These are phyloP conservation scores for Sporothrix globosa DNA, from an alignment of 2,329 filamentous ascomycete species.

Conservation along the genomic window DNA sequence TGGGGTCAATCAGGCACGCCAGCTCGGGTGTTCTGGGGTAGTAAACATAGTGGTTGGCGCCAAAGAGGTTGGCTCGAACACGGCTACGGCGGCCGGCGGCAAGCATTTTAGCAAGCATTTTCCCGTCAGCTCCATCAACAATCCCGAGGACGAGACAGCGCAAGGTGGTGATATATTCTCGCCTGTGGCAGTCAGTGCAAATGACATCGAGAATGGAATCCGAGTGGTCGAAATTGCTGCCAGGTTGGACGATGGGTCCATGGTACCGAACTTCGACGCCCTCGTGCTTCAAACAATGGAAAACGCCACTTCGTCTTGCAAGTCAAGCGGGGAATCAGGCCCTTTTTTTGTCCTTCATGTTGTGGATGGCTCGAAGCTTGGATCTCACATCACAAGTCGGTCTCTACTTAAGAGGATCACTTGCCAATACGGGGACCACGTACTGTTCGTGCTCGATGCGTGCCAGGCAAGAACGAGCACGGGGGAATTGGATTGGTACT, in stretches of 20 bases:
- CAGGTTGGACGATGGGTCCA: conserved; percentile 11
- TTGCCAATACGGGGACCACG: conserved; percentile 17
- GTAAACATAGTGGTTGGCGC: conserved; percentile 30
- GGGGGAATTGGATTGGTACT: conserved; percentile 29
- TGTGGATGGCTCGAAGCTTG: conserved; percentile 32
- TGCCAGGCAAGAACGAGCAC: conserved; percentile 29
- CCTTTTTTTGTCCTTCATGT: conserved; percentile 29
- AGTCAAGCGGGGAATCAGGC: background rate
- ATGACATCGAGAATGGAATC: background rate
- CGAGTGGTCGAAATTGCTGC: conserved; percentile 28
- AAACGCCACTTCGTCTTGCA: background rate
- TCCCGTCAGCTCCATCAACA: background rate
- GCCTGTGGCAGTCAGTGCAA: background rate
- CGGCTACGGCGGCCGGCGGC: conserved; percentile 26
- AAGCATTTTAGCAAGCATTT: conserved; percentile 28
- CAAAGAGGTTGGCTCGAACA: conserved; percentile 32
- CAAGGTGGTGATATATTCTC: background rate
- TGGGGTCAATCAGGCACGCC: conserved; percentile 16
- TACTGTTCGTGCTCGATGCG: conserved; percentile 30
- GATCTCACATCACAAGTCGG: conserved; percentile 30
- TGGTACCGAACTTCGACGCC: conserved; percentile 24
- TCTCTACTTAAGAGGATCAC: conserved; percentile 18
- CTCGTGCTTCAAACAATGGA: conserved; percentile 22
- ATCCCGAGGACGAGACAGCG: background rate
- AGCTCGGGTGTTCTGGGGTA: conserved; percentile 17